Percentiles rank a stretch among this genome's conserved stretches.
These are phyloP conservation scores for Metrosideros polymorpha DNA, from an alignment of 441 rosid species.

Conservation along the genomic window DNA sequence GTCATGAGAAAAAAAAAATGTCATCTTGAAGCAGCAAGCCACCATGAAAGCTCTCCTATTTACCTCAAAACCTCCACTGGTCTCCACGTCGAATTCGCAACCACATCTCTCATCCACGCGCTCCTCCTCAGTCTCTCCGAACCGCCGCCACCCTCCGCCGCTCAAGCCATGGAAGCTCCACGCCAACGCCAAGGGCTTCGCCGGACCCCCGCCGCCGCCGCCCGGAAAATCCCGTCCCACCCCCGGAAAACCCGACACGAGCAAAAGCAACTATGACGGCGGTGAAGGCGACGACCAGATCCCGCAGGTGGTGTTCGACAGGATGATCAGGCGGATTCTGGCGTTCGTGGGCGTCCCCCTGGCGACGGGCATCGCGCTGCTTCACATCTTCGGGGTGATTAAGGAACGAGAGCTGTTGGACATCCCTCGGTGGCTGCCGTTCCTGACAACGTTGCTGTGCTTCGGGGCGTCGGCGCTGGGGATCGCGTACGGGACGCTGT, in stretches of 20 bases:
- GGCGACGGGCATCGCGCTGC: conserved; percentile 37
- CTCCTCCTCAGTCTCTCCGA: not conserved
- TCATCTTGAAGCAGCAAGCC: not conserved
- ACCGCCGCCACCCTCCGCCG: not conserved
- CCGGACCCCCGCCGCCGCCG: conserved; percentile 1
- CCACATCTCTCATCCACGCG: not conserved
- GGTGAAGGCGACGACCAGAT: conserved; percentile 32
- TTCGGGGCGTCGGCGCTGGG: conserved; percentile 62
- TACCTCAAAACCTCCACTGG: not conserved
- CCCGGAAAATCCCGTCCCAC: not conserved
- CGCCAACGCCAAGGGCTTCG: conserved; percentile 51
- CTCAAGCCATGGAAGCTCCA: conserved; percentile 15
- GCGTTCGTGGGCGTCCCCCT: conserved; percentile 53
- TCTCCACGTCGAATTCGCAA: not conserved
- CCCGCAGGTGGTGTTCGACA: conserved; percentile 53
- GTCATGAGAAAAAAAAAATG: not conserved
- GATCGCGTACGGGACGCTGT: conserved; percentile 67
- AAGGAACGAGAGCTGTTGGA: conserved; percentile 52
- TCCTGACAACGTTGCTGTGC: conserved; percentile 34
- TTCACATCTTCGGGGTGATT: conserved; percentile 28
- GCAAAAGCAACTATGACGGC: not conserved
- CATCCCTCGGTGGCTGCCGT: conserved; percentile 55
- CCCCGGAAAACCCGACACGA: not conserved
- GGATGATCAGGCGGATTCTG: conserved; percentile 36
- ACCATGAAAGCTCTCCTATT: not conserved